These are phyloP conservation scores for Lagerstroemia speciosa DNA, from an alignment of 345 rosid species.

Conservation along the genomic window DNA sequence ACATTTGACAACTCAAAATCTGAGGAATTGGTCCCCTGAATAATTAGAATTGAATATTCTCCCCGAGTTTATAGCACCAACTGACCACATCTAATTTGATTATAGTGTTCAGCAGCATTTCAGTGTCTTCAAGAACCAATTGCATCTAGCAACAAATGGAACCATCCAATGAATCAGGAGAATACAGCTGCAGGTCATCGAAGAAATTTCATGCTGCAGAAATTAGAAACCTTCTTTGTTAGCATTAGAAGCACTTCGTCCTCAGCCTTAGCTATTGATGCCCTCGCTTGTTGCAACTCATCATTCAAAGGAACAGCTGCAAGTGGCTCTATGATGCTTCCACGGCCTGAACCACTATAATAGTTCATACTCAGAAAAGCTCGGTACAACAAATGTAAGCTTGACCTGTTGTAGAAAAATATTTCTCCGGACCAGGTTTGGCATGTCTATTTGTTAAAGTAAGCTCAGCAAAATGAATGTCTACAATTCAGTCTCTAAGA, in stretches of 20 bases:
- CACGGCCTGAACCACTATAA: conserved; percentile 73
- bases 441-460: background rate
- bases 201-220: conserved; percentile 11
- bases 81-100: conserved; percentile 70
- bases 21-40: background rate
- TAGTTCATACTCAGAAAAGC: conserved; percentile 4
- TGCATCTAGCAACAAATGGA: conserved; percentile 46
- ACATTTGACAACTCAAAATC: conserved; percentile 11
- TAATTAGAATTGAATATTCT: background rate
- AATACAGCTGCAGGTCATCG: conserved; percentile 6
- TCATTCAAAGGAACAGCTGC: conserved; percentile 75
- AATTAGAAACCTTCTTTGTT: conserved; percentile 54
- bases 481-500: background rate
- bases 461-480: background rate
- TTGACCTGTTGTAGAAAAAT: background rate
- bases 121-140: conserved; percentile 51
- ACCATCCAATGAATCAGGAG: conserved; percentile 16
- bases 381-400: background rate
- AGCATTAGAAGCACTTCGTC: conserved; percentile 62
- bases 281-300: conserved; percentile 72
- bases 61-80: conserved; percentile 4
- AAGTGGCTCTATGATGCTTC: conserved; percentile 70
- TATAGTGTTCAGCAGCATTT: conserved; percentile 33
- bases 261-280: conserved; percentile 66
- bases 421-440: background rate